A percentile compares a stretch with the other conserved stretches of the same genome.
These are phyloP conservation scores for Pseudogymnoascus sp. DNA, from an alignment of 2,329 filamentous ascomycete genomes.

Conservation along the genomic window DNA sequence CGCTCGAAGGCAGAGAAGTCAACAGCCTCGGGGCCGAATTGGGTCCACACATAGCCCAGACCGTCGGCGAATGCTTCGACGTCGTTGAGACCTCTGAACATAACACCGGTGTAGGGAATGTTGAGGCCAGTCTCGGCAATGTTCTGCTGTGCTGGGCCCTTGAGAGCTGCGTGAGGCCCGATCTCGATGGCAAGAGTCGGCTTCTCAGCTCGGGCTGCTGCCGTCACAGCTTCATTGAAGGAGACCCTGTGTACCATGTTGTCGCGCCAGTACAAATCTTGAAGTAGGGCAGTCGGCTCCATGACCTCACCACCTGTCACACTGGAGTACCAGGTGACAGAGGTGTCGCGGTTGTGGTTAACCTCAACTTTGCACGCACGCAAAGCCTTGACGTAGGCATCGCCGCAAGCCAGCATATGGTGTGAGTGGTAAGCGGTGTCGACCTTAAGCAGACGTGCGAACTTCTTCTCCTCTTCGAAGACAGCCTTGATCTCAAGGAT, in stretches of 20 bases:
- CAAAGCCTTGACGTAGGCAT: slow-evolving; percentile 17
- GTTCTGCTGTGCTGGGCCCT: slow-evolving; percentile 27
- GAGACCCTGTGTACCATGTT: slow-evolving; percentile 37
- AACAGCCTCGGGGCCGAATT: slow-evolving; percentile 7
- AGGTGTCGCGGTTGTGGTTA: background rate
- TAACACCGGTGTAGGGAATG: slow-evolving; percentile 15
- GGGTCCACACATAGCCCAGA: slow-evolving; percentile 10
- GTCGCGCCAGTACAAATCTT: slow-evolving; percentile 33
- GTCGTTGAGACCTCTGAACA: slow-evolving; percentile 14
- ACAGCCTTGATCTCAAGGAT: slow-evolving; percentile 14
- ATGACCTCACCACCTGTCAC: slow-evolving; percentile 12
- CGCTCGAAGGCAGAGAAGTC: slow-evolving; percentile 3
- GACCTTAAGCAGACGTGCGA: slow-evolving; percentile 19
- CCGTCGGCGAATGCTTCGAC: slow-evolving; percentile 13
- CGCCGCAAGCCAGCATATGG: slow-evolving; percentile 26
- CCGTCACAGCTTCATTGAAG: slow-evolving; percentile 33
- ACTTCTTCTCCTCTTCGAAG: slow-evolving; percentile 16
- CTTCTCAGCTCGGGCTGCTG: slow-evolving; percentile 12
- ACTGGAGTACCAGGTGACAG: slow-evolving; percentile 17
- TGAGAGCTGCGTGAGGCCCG: slow-evolving; percentile 32
- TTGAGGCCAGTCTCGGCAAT: slow-evolving; percentile 12
- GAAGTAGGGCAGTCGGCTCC: slow-evolving; percentile 19
- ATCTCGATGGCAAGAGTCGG: slow-evolving; percentile 14
- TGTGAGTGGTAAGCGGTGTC: slow-evolving; percentile 26
- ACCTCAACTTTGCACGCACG: slow-evolving; percentile 13